Conservation (phyloP, 2,329 filamentous ascomycete genomes). For the Kalmusia sp. region DNA sequence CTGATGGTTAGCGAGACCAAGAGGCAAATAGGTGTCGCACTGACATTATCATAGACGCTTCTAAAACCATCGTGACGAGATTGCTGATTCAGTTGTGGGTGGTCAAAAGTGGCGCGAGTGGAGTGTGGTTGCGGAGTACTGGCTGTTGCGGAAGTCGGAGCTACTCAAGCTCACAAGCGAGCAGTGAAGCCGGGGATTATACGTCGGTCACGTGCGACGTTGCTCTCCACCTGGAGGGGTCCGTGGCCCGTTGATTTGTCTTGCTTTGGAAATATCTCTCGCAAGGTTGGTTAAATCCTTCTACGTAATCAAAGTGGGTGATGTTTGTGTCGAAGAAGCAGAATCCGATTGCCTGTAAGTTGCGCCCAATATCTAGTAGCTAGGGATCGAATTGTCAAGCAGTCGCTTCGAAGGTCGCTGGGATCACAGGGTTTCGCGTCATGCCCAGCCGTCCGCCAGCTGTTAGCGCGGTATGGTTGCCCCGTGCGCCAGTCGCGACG, state of each 20-base stretch:
- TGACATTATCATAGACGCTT: slow-evolving; percentile 96
- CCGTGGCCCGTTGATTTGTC: background rate
- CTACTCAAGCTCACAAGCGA: slow-evolving; percentile 7
- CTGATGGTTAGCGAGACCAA: slow-evolving; percentile 26
- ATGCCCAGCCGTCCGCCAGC: slow-evolving; percentile 9
- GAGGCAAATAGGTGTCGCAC: slow-evolving; percentile 19
- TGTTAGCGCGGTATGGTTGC: slow-evolving; percentile 2
- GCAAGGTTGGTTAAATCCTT: too few relatives aligned
- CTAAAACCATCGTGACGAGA: slow-evolving; percentile 84
- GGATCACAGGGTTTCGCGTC: slow-evolving; percentile 16
- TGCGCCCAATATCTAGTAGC: too few relatives aligned
- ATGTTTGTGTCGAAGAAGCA: background rate
- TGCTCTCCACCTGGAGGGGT: background rate
- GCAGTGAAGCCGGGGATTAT: slow-evolving; percentile 5
- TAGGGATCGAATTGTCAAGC: too few relatives aligned
- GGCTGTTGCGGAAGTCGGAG: slow-evolving; percentile 14
- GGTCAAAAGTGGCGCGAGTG: slow-evolving; percentile 10
- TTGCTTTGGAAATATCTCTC: too few relatives aligned
- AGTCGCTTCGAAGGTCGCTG: background rate
- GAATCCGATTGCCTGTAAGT: too few relatives aligned
- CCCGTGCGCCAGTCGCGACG: slow-evolving; percentile 7
- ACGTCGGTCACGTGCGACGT: slow-evolving; percentile 1
- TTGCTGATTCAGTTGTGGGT: slow-evolving; percentile 11
- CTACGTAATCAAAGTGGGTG: too few relatives aligned
- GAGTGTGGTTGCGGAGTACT: slow-evolving; percentile 8